A percentile compares a stretch with the other conserved stretches of the same genome.
phyloP scores from a whole-genome alignment of 2,329 filamentous ascomycete genomes.

The Verticillium alfalfae region DNA sequence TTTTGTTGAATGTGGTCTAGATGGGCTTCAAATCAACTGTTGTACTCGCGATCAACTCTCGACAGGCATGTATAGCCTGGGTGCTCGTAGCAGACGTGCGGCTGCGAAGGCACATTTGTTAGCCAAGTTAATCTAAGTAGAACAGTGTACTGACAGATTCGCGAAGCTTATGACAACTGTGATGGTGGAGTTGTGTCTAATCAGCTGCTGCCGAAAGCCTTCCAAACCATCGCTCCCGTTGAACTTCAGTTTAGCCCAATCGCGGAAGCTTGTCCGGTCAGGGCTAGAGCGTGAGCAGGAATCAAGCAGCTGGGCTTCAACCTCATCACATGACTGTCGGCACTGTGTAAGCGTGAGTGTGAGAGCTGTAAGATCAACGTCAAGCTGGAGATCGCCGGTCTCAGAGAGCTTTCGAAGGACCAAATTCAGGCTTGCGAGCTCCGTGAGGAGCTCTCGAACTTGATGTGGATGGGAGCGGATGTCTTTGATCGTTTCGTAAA shows the following conservation, averaged over 20 bases:
- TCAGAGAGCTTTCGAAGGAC: constrained; percentile 27
- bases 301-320: constrained; percentile 28
- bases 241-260: constrained; percentile 37
- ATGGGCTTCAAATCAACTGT: neutral
- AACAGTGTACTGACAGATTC: constrained; percentile 9
- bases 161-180: constrained; percentile 13
- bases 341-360: constrained; percentile 31
- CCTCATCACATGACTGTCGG: constrained; percentile 34
- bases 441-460: constrained; percentile 32
- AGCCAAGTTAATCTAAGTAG: neutral
- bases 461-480: constrained; percentile 14
- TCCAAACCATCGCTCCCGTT: constrained; percentile 31
- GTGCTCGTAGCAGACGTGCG: neutral
- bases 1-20: neutral
- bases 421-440: constrained; percentile 28
- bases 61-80: neutral
- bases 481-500: constrained; percentile 10
- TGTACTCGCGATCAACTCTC: neutral
- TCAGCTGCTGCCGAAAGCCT: neutral
- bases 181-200: neutral
- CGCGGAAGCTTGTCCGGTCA: constrained; percentile 32
- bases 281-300: constrained; percentile 24
- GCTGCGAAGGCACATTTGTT: neutral
- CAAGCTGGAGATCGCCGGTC: constrained; percentile 11
- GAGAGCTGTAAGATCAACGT: constrained; percentile 11